Base-by-base conservation (phyloP, 2,329 filamentous ascomycete species). In the Xylaria digitata region DNA sequence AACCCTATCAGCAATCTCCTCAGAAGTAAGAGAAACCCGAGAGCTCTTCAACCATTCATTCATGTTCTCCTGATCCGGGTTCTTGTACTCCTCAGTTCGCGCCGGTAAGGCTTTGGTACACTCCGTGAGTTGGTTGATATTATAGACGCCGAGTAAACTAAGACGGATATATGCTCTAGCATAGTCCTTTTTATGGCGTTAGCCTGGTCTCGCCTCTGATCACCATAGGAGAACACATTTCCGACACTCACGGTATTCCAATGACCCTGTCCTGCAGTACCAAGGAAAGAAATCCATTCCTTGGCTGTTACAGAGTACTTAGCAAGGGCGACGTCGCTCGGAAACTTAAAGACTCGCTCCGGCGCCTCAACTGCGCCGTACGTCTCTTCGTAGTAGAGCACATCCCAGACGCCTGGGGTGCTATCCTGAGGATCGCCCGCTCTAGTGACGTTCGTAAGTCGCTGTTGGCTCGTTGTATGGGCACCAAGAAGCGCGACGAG, bases 401-500 rank as follows among this genome's bases (percentile, higher is more conserved):
- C 80, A 60, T 87, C 85, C 85, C 85, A 87, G 1, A 84, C 78
- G 17, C 83, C 83, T 0, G 83, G 83, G 0, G 84, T 86, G 50
- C 79, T 81, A 66, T 88, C 86, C 66, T 87, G 83, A 0, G 85
- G 80, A 17, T 81, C 79, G 17, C 80, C 81, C 2, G 79, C 78
- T 46, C 82, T 78, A 4, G 71, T 64, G 0, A 72, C 53, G 65
- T 85, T 80, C 68, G 82, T 79, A 49, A 81, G 80, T 67, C 80
- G 79, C 72, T 87, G 84, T 70, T 82, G 82, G 3, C 82, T 83
- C 3, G 83, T 81, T 1, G 82, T 83, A 72, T 88, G 86, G 0
- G 86, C 85, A 46, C 86, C 86, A 9, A 88, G 73, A 1, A 88
- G 81, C 4, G 86, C 85, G 2, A 84, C 83, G 1, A 86, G 80